Evolutionary conservation across 179 eudicot genomes (phyloP), one percentile per base, ranked within the genome.

Genomic region (Actinidia chinensis): DNA sequence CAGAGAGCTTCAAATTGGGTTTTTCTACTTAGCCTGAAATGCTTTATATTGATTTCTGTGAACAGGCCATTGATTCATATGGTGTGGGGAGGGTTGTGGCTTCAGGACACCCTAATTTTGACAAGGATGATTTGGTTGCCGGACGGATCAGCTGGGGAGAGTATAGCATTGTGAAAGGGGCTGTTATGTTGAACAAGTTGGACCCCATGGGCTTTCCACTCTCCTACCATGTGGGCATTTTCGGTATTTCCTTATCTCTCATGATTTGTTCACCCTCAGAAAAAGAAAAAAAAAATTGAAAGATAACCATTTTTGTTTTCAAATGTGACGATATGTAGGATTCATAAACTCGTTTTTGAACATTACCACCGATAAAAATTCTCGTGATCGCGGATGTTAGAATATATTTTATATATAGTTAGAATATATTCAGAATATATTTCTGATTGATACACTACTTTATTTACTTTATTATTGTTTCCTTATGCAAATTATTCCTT

Each of bases 71-170:
- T 9, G 83, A 81, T 75, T 85, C 86, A 17, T 58, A 23, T 73
- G 95, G 91, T 40, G 80, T 91, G 65, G 95, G 95, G 20, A 86
- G 79, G 74, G 90, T 91, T 42, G 80, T 89, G 71, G 91, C 71
- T 44, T 88, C 93, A 17, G 85, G 73, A 40, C 61, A 83, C 73
- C 84, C 91, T 25, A 82, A 75, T 25, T 84, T 86, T 66, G 68
- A 44, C 50, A 81, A 87, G 77, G 90, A 50, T 69, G 93, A 91
- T 40, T 64, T 88, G 69, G 90, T 91, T 11, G 61, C 51, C 8
- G 95, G 95, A 69, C 8, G 77, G 0, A 55, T 88, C 64, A 75
- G 18, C 10, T 91, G 92, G 95, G 90, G 84, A 79, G 85, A 91
- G 43, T 91, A 88, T 68, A 83, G 65, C n/a, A 44, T 84, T 22